Percentiles rank a stretch among this genome's conserved stretches.
phyloP scores from a whole-genome alignment of 73 alveolate species.

The Tetrahymena thermophila region DNA sequence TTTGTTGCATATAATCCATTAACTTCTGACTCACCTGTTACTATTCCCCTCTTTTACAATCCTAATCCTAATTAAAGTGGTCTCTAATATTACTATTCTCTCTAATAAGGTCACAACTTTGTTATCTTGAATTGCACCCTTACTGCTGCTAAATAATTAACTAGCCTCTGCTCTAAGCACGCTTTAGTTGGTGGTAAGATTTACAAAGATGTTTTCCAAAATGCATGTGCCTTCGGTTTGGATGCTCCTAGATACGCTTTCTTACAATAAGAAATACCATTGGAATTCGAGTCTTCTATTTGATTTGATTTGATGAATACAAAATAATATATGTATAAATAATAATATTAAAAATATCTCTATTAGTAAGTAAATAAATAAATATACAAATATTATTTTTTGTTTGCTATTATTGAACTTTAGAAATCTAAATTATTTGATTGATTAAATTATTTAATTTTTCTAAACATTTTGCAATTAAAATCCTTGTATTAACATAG shows the following conservation, averaged over 20 bases:
- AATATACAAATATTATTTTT: too few relatives aligned
- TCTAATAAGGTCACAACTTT: not conserved
- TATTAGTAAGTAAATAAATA: too few relatives aligned
- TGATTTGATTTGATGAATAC: not conserved
- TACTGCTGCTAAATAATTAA: not conserved
- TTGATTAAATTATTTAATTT: too few relatives aligned
- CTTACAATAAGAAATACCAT: not conserved
- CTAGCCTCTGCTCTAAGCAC: not conserved
- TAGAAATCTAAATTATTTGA: too few relatives aligned
- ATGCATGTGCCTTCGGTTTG: not conserved
- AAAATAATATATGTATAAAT: too few relatives aligned
- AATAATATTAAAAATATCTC: not conserved
- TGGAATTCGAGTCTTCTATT: not conserved
- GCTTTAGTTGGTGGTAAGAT: not conserved
- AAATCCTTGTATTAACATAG: too few relatives aligned
- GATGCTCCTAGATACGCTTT: not conserved
- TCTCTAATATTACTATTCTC: not conserved
- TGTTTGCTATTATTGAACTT: not conserved
- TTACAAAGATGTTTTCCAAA: not conserved
- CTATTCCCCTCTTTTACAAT: not conserved
- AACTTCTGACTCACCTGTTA: not conserved
- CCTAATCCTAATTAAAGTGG: not conserved
- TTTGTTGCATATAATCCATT: not conserved
- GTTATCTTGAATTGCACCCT: not conserved
- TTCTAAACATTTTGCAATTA: too few relatives aligned